Evolutionary conservation across 441 rosid species (phyloP), one percentile per base, ranked within the genome.

Genomic region (Adansonia madagascariensis): DNA sequence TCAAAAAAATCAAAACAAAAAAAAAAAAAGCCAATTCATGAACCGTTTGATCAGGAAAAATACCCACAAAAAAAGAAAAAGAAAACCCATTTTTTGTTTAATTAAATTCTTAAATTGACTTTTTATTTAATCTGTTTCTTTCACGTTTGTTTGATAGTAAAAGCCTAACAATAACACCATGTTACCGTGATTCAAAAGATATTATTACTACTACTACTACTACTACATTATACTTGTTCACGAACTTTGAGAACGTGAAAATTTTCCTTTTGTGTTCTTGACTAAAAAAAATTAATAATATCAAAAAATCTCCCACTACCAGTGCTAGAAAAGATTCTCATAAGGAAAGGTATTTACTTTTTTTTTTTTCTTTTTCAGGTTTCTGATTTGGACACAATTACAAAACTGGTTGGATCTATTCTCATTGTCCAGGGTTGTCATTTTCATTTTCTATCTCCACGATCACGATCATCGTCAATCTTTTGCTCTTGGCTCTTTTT

Each of bases 141-240:
- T 70, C 61, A 24, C 22, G 52, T 14, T 20, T 18, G 43, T 52
- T 46, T 24, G 57, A 57, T 44, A 63, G 74, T 69, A 68, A 82
- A 67, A 64, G 71, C 77, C 79, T 78, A 78, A 76, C 76, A 79
- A 56, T 20, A 60, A 35, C 80, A 75, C 61, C 81, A 69, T 69
- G 71, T 69, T 79, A 75, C 76, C 80, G 73, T 81, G 76, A 75
- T 75, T 75, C 56, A 18, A 62, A 76, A 75, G 44, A 59, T 31
- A 12, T 43, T 1, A 52, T 50, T 71, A 14, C 20, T 17, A 9
- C 49, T 8, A 6, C 35, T 31, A 31, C 35, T 22, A 8, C 35
- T 10, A 15, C 56, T 3, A 43, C 55, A 43, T 41, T 52, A 17
- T 59, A 61, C 65, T 61, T 24, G 65, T 39, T 56, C 6, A 10